Evolutionary conservation across 2,329 filamentous ascomycete species (phyloP), one percentile per base, ranked within the genome.

Genomic region (Talaromyces funiculosus): DNA sequence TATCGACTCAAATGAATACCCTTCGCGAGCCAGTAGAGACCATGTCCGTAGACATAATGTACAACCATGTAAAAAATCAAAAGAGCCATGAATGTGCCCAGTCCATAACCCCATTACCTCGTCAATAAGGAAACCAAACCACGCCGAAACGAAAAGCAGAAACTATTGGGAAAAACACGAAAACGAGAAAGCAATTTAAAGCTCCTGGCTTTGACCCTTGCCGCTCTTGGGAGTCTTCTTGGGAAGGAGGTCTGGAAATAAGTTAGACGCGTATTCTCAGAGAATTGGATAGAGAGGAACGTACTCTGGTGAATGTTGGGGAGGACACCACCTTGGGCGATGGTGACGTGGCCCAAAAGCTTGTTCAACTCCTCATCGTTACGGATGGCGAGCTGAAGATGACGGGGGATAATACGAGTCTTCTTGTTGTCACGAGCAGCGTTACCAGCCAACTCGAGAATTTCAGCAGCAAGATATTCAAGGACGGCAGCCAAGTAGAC

Each of bases 301-400:
- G 71, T 86, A 96, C 91, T 96, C 82, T 94, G 90, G 84, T 96
- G 91, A 71, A 96, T 96, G 86, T 96, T 95, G 79, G 92, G 92
- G 67, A 96, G 85, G 69, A 96, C 92, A 92, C 91, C 91, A 83
- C 91, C 92, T 82, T 96, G 92, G 77, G 92, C 92, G 73, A 96
- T 96, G 77, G 92, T 97, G 80, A 96, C 92, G 77, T 96, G 91
- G 62, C 92, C 92, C 67, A 96, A 85, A 65, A 96, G 88, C 86
- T 96, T 97, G 90, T 97, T 97, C 90, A 97, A 80, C 82, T 99
- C 94, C 86, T 97, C 93, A 80, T 97, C 93, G 83, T 97, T 97
- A 75, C 94, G 89, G 84, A 99, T 99, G 81, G 94, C 94, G 71
- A 99, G 91, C 84, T 99, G 94, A 53, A 99, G 87, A 81, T 99